Evolutionary conservation across 1,284 basidiomycete genomes (phyloP).

Genomic region (Ganoderma sinense): DNA sequence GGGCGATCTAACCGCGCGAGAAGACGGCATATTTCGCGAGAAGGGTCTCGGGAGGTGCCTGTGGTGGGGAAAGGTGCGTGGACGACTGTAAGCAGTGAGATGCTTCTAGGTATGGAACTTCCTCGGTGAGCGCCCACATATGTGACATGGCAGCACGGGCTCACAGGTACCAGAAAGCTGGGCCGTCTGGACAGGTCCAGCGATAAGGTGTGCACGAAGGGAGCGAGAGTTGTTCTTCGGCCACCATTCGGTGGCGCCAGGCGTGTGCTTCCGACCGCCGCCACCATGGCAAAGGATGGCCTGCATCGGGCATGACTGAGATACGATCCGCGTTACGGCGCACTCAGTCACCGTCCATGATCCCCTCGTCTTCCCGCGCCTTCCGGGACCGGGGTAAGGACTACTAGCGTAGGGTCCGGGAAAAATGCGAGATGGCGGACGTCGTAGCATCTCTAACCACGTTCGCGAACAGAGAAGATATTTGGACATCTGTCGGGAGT

Average conservation of each 20-base stretch:
- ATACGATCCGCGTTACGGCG: not conserved
- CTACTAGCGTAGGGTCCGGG: not conserved
- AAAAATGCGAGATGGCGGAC: not conserved
- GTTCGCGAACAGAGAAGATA: not conserved
- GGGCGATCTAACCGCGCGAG: not conserved
- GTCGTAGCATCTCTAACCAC: not conserved
- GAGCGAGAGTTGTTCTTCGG: not conserved
- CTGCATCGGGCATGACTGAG: not conserved
- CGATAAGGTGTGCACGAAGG: constrained; percentile 28
- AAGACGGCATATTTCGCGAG: not conserved
- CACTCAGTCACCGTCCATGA: not conserved
- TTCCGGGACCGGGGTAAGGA: constrained; percentile 1
- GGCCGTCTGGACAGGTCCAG: constrained; percentile 15
- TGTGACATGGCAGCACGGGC: constrained; percentile 3
- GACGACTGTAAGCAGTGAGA: not conserved
- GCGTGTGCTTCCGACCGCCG: constrained; percentile 11
- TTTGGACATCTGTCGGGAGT: not conserved
- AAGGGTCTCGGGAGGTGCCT: not conserved
- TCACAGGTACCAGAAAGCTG: constrained; percentile 10
- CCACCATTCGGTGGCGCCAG: constrained; percentile 11
- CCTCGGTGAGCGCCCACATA: not conserved
- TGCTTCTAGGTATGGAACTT: constrained; percentile 5
- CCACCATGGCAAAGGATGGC: not conserved
- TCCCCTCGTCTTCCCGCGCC: not conserved
- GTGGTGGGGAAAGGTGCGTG: not conserved